A percentile compares a stretch with the other conserved stretches of the same genome.
These are phyloP conservation scores for Macadamia tetraphylla DNA, from an alignment of 164 flowering plant genomes.

Conservation along the genomic window DNA sequence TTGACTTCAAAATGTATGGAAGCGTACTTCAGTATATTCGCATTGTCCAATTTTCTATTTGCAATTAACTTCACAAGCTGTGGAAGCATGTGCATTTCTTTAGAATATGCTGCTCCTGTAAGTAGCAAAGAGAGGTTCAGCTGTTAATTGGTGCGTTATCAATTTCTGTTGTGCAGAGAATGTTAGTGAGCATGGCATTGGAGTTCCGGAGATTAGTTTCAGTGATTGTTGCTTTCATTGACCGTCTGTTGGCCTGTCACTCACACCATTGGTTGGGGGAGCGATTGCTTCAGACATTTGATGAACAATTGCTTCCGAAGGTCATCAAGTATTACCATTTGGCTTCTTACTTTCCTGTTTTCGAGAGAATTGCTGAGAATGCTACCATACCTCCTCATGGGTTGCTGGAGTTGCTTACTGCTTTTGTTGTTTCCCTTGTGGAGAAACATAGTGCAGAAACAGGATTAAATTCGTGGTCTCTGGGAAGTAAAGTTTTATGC, in stretches of 20 bases:
- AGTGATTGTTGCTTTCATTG: constrained; percentile 51
- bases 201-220: constrained; percentile 68
- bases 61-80: too few relatives aligned
- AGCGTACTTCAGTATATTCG: not conserved
- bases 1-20: not conserved
- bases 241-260: constrained; percentile 65
- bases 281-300: constrained; percentile 68
- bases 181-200: constrained; percentile 55
- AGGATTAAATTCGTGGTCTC: constrained; percentile 76
- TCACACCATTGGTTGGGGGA: constrained; percentile 82
- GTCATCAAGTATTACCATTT: constrained; percentile 44
- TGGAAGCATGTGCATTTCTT: not conserved
- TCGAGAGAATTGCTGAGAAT: constrained; percentile 73
- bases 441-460: constrained; percentile 72
- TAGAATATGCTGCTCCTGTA: not conserved
- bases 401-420: constrained; percentile 60
- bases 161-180: constrained; percentile 40
- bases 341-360: constrained; percentile 71
- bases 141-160: not conserved
- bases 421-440: constrained; percentile 52
- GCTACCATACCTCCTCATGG: constrained; percentile 63
- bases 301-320: constrained; percentile 67
- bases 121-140: not conserved
- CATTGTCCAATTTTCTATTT: not conserved
- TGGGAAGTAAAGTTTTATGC: constrained; percentile 79